Base-by-base conservation (phyloP, 108 stramenopile species). In the Schizochytrium sp. region DNA sequence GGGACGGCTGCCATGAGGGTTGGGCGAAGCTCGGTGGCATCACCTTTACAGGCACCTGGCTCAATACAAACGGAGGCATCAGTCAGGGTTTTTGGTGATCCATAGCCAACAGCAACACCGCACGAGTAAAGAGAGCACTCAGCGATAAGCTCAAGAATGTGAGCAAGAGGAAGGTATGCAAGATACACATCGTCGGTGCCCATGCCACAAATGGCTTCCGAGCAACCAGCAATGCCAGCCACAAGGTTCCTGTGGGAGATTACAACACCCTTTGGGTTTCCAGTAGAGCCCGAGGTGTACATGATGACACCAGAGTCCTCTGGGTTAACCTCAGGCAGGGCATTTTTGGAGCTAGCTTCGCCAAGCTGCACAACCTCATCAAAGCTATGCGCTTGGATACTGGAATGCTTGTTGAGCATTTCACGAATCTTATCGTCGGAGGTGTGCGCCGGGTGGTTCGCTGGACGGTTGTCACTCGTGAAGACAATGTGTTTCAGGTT, bases 191-290 rank as follows among this genome's bases (percentile, higher is more conserved):
- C 88, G 58, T 38, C n/a, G 42, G 17, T 8, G 55, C 76, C 72
- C 47, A 83, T 50, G 89, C 89, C 87, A 64, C 76, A 90, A 13
- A 95, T 87, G 13, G 53, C 46, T 38, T 87, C 61, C 40, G 93
- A 92, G 2, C 76, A 92, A 49, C 94, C 89, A 3, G 94, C 94
- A 46, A 87, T 89, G 38, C 89, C 94, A n/a, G 95, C 96, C 28
- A 97, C 90, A 57, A 97, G 91, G 90, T 96, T 95, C 44, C 87
- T 64, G 92, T 99, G 98, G 17, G 93, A 95, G 56, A 98, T 94
- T 87, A 97, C 95, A 3, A 98, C 98, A 87, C 98, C 99, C 95
- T 99, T 99, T 13, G 99, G 98, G 88, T 98, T 96, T 87, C 96
- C 96, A 7, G 94, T 95, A 3, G 94, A 93, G 57, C 97, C 97